These are phyloP conservation scores for Ceratocystis alfenasii DNA, from an alignment of 2,329 filamentous ascomycete genomes.

Conservation along the genomic window DNA sequence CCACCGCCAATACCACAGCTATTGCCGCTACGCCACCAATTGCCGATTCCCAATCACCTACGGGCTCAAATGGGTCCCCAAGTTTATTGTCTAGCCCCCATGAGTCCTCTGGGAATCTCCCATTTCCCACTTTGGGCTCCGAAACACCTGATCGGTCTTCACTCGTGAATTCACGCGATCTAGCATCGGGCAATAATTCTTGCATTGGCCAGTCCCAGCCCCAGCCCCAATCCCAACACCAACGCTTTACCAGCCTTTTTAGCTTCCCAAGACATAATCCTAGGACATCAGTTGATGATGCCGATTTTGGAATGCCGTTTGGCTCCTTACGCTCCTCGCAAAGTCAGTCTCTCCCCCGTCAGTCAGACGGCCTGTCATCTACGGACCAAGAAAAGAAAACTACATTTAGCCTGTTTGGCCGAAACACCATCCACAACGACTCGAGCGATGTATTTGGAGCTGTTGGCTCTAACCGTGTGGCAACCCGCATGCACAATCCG, in stretches of 20 bases:
- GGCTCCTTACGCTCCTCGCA: conserved; percentile 60
- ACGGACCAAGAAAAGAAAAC: conserved; percentile 34
- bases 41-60: conserved; percentile 44
- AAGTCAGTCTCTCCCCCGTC: conserved; percentile 64
- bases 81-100: conserved; percentile 51
- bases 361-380: conserved; percentile 37
- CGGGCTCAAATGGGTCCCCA: conserved; percentile 45
- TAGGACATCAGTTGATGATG: conserved; percentile 27
- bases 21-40: conserved; percentile 25
- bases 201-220: conserved; percentile 28
- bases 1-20: conserved; percentile 24
- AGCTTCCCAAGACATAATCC: conserved; percentile 48
- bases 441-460: conserved; percentile 29
- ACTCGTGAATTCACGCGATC: conserved; percentile 22
- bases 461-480: conserved; percentile 31
- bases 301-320: conserved; percentile 50
- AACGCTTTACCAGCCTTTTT: conserved; percentile 40
- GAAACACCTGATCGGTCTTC: conserved; percentile 23
- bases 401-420: conserved; percentile 45
- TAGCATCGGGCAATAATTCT: conserved; percentile 32
- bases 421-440: conserved; percentile 40
- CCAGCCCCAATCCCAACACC: conserved; percentile 28
- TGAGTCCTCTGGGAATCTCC: conserved; percentile 46
- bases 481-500: conserved; percentile 35
- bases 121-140: conserved; percentile 34